Percentiles rank a stretch among this genome's conserved stretches.
phyloP scores from a whole-genome alignment of 2,329 filamentous ascomycete genomes.

The Seiridium cupressi region DNA sequence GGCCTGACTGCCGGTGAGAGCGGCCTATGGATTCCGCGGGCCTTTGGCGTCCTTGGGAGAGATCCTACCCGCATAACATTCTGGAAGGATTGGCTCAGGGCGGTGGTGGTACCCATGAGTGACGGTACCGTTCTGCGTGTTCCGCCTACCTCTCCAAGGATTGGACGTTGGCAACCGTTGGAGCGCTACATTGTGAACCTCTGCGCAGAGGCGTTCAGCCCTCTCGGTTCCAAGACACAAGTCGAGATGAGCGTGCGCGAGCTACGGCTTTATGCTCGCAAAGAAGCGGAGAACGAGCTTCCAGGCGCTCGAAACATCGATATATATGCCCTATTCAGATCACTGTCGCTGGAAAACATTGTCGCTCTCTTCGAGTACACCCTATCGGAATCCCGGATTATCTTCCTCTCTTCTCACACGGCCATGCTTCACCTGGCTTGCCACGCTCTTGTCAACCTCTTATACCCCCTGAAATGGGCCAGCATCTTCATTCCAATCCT shows the following conservation, averaged over 20 bases:
- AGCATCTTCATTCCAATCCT: conserved; percentile 93
- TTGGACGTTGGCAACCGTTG: conserved; percentile 93
- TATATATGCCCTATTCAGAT: conserved; percentile 88
- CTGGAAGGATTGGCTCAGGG: conserved; percentile 98
- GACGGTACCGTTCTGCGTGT: conserved; percentile 81
- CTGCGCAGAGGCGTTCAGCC: conserved; percentile 91
- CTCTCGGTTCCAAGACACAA: conserved; percentile 90
- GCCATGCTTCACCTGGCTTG: conserved; percentile 94
- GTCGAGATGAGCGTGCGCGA: conserved; percentile 90
- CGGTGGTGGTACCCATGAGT: conserved; percentile 92
- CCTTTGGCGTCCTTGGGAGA: conserved; percentile 87
- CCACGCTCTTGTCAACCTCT: conserved; percentile 77
- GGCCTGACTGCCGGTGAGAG: conserved; percentile 93
- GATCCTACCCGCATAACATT: conserved; percentile 83
- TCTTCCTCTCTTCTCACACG: conserved; percentile 91
- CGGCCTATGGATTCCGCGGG: conserved; percentile 90
- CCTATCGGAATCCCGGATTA: conserved; percentile 90
- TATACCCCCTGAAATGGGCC: conserved; percentile 91
- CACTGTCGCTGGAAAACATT: conserved; percentile 87
- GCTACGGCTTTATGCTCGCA: conserved; percentile 85
- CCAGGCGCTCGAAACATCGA: conserved; percentile 90
- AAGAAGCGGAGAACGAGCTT: conserved; percentile 89
- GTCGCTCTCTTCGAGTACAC: conserved; percentile 91
- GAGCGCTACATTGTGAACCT: conserved; percentile 97
- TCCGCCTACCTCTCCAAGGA: conserved; percentile 81